Base-by-base conservation (phyloP, 2,329 filamentous ascomycete species). In the Talaromyces albobiverticillius region DNA sequence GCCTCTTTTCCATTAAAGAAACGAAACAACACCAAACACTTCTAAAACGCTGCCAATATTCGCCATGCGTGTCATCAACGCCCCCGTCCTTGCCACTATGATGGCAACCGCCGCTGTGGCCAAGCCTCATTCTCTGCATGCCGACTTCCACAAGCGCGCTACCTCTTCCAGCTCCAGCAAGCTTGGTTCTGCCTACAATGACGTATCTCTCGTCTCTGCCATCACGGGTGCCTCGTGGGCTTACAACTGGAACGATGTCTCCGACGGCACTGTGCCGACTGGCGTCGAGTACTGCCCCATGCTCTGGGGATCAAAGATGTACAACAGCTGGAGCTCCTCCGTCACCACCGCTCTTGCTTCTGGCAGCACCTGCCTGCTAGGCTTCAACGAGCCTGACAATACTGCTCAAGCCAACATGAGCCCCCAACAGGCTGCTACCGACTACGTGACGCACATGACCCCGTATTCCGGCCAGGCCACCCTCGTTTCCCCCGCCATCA, bases 381-480 rank as follows among this genome's bases (percentile, higher is more conserved):
- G 68, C 32, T 77, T 78, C 68, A 78, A 78, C 64, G 76, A 78
- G 60, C 76, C 76, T 23, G 76, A 78, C 59, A 63, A 66, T 9
- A 9, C 56, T 51, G 57, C 58, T 2, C 75, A 77, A 61, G 64
- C 75, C 45, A 62, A 64, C 59, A 71, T 77, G 62, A 59, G 63
- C 36, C 66, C 72, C 16, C 31, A 59, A 8, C 66, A 69, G 6
- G 75, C 75, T 26, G 74, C 68, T 26, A 40, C 53, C 14, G 60
- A 62, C 55, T 75, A 74, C 64, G 59, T 62, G 55, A 53, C 66
- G 25, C 69, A 72, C 62, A 71, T 77, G 62, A 70, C 67, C 26
- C 70, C 70, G 2, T 69, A 65, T 41, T 56, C 63, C 13, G 68
- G 63, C 46, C 55, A 67, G 34, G 72, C 70, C n/a, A 64, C 64